Percentiles rank a stretch among this genome's conserved stretches.
Conservation (phyloP, 805 yeast genomes). For the Pichia insulana region DNA sequence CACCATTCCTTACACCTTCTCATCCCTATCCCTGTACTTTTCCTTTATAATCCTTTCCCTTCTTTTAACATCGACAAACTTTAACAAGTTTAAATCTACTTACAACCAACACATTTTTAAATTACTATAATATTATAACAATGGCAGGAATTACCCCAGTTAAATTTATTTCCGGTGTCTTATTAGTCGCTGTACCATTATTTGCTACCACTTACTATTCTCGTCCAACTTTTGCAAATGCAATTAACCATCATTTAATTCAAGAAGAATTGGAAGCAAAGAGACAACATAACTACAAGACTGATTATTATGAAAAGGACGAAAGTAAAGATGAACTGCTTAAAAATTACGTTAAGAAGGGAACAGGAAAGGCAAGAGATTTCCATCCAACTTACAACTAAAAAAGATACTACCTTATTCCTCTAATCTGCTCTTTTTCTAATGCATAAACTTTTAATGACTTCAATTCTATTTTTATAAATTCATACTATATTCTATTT, state of each 20-base stretch:
- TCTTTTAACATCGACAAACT: too few relatives aligned
- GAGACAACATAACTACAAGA: conserved; percentile 20
- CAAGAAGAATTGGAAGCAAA: conserved; percentile 26
- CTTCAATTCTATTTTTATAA: too few relatives aligned
- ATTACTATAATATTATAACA: background rate
- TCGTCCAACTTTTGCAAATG: conserved; percentile 31
- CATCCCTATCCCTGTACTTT: too few relatives aligned
- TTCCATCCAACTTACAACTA: conserved; percentile 10
- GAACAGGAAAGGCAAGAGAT: conserved; percentile 25
- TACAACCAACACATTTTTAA: background rate
- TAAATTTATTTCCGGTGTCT: conserved; percentile 23
- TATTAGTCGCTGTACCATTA: conserved; percentile 25
- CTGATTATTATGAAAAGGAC: conserved; percentile 21
- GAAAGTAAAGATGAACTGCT: conserved; percentile 20
- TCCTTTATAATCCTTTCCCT: too few relatives aligned
- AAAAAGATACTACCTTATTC: background rate
- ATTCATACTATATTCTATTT: too few relatives aligned
- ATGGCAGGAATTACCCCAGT: conserved; percentile 24
- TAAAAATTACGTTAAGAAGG: conserved; percentile 19
- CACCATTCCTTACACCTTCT: too few relatives aligned
- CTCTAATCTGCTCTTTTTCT: too few relatives aligned
- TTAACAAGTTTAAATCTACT: background rate
- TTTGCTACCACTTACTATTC: conserved; percentile 18
- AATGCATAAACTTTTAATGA: too few relatives aligned
- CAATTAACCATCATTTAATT: conserved; percentile 26